Conservation (phyloP, 164 flowering plant genomes). For the Pachysandra terminalis region DNA sequence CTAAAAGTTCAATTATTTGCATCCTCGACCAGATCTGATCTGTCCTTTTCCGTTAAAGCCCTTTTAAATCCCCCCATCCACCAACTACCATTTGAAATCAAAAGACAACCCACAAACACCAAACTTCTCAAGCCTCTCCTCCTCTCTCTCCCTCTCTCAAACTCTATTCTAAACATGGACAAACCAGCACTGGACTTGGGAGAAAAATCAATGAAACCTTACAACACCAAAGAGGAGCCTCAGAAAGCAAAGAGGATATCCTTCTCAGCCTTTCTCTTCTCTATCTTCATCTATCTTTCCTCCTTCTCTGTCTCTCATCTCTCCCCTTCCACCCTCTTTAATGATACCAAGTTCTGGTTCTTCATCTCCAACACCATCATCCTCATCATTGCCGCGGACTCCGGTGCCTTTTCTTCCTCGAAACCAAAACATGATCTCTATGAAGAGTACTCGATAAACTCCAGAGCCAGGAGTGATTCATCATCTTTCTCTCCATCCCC, state of each 20-base stretch:
- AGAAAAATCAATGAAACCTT: slow-evolving; percentile 11
- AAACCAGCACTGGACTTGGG: slow-evolving; percentile 9
- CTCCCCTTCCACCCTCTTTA: slow-evolving; percentile 37
- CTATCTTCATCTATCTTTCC: slow-evolving; percentile 26
- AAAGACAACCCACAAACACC: no score
- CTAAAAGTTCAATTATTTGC: no score
- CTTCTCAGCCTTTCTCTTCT: slow-evolving; percentile 32
- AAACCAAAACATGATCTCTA: slow-evolving; percentile 22
- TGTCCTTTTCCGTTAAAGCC: no score
- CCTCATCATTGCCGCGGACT: slow-evolving; percentile 53
- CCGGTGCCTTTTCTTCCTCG: slow-evolving; percentile 43
- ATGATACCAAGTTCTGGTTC: slow-evolving; percentile 61
- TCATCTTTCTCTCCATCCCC: slow-evolving; percentile 2
- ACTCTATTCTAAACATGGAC: slow-evolving; percentile 7
- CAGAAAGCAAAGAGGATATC: slow-evolving; percentile 27
- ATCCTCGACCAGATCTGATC: no score
- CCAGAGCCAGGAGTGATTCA: slow-evolving; percentile 10
- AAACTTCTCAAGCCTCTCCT: no score
- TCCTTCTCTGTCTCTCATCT: slow-evolving; percentile 34
- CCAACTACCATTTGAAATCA: no score
- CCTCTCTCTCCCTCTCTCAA: background rate
- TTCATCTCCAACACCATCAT: slow-evolving; percentile 57
- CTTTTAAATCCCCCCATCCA: no score
- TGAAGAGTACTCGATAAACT: slow-evolving; percentile 24
- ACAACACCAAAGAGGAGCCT: slow-evolving; percentile 7